Percentiles rank a stretch among this genome's conserved stretches.
Evolutionary conservation across 768 basidiomycete genomes (phyloP).

Genomic region (Crucibulum laeve): DNA sequence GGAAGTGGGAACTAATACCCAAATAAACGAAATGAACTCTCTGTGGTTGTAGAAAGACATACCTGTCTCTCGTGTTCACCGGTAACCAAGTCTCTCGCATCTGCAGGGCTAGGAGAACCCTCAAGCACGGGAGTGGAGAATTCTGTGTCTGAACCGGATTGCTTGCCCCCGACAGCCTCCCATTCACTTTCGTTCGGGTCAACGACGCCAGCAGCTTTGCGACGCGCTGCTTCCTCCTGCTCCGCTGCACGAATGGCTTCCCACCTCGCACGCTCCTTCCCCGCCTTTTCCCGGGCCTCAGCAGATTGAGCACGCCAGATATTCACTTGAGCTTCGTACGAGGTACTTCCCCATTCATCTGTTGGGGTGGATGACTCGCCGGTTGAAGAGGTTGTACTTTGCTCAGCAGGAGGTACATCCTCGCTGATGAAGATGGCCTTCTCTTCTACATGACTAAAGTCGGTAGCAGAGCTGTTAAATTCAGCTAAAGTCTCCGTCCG

Average conservation of each 20-base stretch:
- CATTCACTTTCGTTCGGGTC: slow-evolving; percentile 5
- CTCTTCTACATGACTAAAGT: background rate
- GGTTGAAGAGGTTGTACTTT: slow-evolving; percentile 1
- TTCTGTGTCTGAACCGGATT: too few relatives aligned
- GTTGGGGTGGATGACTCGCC: slow-evolving; percentile 13
- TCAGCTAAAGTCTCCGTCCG: slow-evolving; percentile 1
- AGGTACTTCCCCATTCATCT: slow-evolving; percentile 56
- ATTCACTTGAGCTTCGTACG: slow-evolving; percentile 65
- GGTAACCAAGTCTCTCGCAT: slow-evolving; percentile 31
- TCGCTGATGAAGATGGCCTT: background rate
- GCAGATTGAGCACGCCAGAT: slow-evolving; percentile 73
- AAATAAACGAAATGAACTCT: too few relatives aligned
- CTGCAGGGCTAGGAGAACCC: slow-evolving; percentile 30
- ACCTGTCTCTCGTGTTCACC: slow-evolving; percentile 1
- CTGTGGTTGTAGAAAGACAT: background rate
- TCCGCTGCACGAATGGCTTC: slow-evolving; percentile 60
- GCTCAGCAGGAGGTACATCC: background rate
- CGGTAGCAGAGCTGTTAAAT: background rate
- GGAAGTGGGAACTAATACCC: slow-evolving; percentile 7
- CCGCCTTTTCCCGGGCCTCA: slow-evolving; percentile 69
- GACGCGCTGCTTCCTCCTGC: slow-evolving; percentile 34
- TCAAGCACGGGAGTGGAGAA: background rate
- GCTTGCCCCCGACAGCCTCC: slow-evolving; percentile 1
- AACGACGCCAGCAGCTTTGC: slow-evolving; percentile 25
- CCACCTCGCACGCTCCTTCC: slow-evolving; percentile 69